Base-by-base conservation (phyloP, 164 flowering plant species). In the Euptelea pleiosperma region DNA sequence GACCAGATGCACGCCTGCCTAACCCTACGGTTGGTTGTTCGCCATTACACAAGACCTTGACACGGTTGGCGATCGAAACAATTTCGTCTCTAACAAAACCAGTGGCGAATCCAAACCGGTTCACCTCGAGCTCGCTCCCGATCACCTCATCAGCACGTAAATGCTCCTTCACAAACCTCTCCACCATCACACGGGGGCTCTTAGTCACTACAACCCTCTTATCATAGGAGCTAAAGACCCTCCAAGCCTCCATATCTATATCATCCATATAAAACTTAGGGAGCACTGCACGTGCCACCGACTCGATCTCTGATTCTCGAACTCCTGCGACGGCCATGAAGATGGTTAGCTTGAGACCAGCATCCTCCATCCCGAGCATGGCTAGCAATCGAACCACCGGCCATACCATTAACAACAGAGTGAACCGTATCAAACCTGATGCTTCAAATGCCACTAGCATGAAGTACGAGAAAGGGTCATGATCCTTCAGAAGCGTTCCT, bases 251-350 rank as follows among this genome's bases (percentile, higher is more conserved):
- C 81, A 86, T 68, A 52, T 84, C 79, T 19, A 90, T 18, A 35
- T 88, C 96, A 55, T 88, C 96, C 84, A 83, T 76, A 56, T 69
- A 94, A 69, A 94, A 94, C 87, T 94, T 94, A 2, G 99, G 99
- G 68, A 90, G 59, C 18, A 94, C 99, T 0, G 99, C 99, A 7
- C 97, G 70, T 1, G 91, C 81, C 74, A 88, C 99, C 14, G 94
- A 73, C 51, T 81, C 86, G 7, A 88, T 81, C 75, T 86, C 97
- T 8, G 81, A 59, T 25, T 60, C 60, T 11, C 65, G 71, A 8
- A 85, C 64, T 2, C 93, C 99, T 0, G 68, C 84, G 9, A 79
- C 71, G 16, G 97, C 81, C 0, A 86, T 78, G 53, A 94, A 94
- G 18, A 80, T 68, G 54, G 75, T 77, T 15, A 94, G 40, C 62